A percentile compares a stretch with the other conserved stretches of the same genome.
These are phyloP conservation scores for Penicillium silybi DNA, from an alignment of 495 filamentous ascomycete genomes.

Conservation along the genomic window DNA sequence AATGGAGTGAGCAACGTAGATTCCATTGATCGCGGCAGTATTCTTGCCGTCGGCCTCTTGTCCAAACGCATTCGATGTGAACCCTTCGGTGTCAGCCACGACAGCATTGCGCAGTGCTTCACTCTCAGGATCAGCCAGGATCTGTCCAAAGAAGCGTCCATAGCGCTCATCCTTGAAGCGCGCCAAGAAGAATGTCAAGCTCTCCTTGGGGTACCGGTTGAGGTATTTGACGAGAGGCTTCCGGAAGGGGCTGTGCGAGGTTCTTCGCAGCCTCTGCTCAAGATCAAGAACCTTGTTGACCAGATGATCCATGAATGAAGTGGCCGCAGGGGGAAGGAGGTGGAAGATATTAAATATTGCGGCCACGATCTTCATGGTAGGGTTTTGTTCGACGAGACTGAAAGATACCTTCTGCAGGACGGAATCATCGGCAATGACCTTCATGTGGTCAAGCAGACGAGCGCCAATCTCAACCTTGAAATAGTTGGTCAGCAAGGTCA, in stretches of 20 bases:
- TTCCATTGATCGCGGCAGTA: slow-evolving; percentile 77
- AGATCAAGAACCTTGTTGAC: slow-evolving; percentile 86
- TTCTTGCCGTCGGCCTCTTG: slow-evolving; percentile 60
- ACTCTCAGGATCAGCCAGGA: slow-evolving; percentile 73
- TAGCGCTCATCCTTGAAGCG: slow-evolving; percentile 78
- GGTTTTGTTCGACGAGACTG: slow-evolving; percentile 86
- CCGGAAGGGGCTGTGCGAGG: slow-evolving; percentile 89
- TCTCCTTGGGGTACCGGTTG: slow-evolving; percentile 85
- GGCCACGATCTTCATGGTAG: slow-evolving; percentile 85
- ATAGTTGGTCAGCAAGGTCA: slow-evolving; percentile 91
- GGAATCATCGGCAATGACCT: slow-evolving; percentile 75
- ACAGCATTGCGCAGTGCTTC: slow-evolving; percentile 70
- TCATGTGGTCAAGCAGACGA: slow-evolving; percentile 86
- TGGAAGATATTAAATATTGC: slow-evolving; percentile 97
- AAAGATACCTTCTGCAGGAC: slow-evolving; percentile 88
- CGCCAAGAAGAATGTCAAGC: slow-evolving; percentile 71
- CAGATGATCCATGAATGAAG: slow-evolving; percentile 82
- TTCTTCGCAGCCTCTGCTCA: slow-evolving; percentile 80
- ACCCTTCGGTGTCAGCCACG: slow-evolving; percentile 64
- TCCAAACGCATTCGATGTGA: slow-evolving; percentile 61
- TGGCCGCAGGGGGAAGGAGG: slow-evolving; percentile 81
- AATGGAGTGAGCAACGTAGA: slow-evolving; percentile 78
- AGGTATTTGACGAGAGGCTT: slow-evolving; percentile 91
- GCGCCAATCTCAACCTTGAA: slow-evolving; percentile 99
- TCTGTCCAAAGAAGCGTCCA: slow-evolving; percentile 91